Conservation (phyloP, 176 grass and related monocot genomes). For the barley (Hordeum vulgare) region MorexV3_pseudomolecules_assembly NC_058523.1:7523863-7524362, state of each 20-base stretch:
- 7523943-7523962: background rate
- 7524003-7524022: background rate
- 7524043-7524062: background rate
- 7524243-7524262: background rate
- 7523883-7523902: background rate
- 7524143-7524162: background rate
- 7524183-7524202: background rate
- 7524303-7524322: constrained; percentile 87
- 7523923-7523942: constrained; percentile 52
- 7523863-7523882: constrained; percentile 15
- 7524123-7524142: background rate
- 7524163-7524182: background rate
- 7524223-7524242: background rate
- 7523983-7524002: background rate
- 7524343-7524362: background rate
- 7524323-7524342: constrained; percentile 43
- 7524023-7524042: background rate
- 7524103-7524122: background rate
- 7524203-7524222: background rate
- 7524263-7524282: constrained; percentile 53
- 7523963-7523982: background rate
- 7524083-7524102: background rate
- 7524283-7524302: constrained; percentile 98
- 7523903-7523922: constrained; percentile 92
- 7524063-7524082: background rate